Base-by-base conservation (phyloP, 106 monocot species). In the Xerophyta viscosa region DNA sequence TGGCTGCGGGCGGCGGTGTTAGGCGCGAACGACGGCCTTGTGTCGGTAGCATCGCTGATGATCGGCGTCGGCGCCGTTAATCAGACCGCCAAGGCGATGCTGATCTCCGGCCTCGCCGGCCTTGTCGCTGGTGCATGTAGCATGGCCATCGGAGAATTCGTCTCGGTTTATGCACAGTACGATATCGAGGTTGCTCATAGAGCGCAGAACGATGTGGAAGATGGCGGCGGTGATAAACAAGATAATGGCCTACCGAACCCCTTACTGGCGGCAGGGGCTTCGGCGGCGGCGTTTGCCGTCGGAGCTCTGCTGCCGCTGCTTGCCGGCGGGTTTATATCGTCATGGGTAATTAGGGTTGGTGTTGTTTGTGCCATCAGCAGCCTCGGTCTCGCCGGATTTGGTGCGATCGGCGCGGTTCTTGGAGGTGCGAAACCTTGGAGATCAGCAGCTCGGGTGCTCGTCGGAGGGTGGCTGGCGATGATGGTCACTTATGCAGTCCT, bases 71-170 rank as follows among this genome's bases (percentile, higher is more conserved):
- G 78, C 4, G 78, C 78, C 9, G 78, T 78, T 45, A 78, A 54
- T 47, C 30, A 57, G 28, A 57, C 67, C 6, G 8, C 68, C 0
- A 66, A 66, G 52, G 57, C 72, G 8, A 78, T 78, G 78, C 46
- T 78, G 15, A 57, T 68, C 41, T 67, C 78, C 0, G 78, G 78
- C 29, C 49, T 72, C 20, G 77, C 77, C 0, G 77, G 77, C 52
- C 55, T 77, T 0, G 77, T 77, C 4, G 77, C 77, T 7, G 77
- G 78, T 0, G 78, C 78, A 0, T 78, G 78, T 37, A 72, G 72
- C 67, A 78, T 78, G 78, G 78, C 78, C 46, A 67, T 87, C 3
- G 86, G 86, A 1, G 86, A 87, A 37, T 87, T 60, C 48, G 86
- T 81, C 14, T 87, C 86, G 12, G 86, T 87, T 11, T 71, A 73